A percentile compares a stretch with the other conserved stretches of the same genome.
Evolutionary conservation across 2,329 filamentous ascomycete species (phyloP).

Genomic region (Fusarium compactum): DNA sequence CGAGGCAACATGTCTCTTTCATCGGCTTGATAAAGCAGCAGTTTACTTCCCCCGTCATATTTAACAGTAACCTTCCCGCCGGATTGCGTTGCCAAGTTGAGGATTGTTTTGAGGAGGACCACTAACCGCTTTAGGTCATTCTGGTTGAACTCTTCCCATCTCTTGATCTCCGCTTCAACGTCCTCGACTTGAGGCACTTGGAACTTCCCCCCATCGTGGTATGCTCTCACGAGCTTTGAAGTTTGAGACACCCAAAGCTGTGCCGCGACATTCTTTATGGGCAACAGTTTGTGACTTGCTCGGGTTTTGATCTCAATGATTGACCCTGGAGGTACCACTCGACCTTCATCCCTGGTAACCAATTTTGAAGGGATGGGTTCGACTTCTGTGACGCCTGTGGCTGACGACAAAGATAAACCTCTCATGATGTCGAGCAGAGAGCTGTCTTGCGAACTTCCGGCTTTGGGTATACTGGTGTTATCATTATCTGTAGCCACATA

Average conservation of each 20-base stretch:
- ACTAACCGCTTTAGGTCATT: not conserved
- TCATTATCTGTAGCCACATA: not conserved
- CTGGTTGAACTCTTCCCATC: not conserved
- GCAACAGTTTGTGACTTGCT: not conserved
- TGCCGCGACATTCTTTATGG: not conserved
- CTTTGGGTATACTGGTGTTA: not conserved
- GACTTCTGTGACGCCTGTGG: not conserved
- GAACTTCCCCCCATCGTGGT: not conserved
- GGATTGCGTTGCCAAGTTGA: not conserved
- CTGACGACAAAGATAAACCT: not conserved
- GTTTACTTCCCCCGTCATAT: not conserved
- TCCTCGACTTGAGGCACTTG: not conserved
- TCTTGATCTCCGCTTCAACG: not conserved
- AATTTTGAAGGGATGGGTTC: not conserved
- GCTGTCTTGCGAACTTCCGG: not conserved
- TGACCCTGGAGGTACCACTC: not conserved
- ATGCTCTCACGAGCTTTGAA: not conserved
- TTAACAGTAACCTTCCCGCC: not conserved
- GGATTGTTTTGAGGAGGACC: not conserved
- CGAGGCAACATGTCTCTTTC: not conserved
- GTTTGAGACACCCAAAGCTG: conserved; percentile 1
- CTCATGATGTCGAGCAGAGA: not conserved
- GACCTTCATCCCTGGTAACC: not conserved
- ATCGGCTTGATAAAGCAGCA: not conserved
- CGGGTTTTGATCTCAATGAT: not conserved